phyloP scores from a whole-genome alignment of 2,329 filamentous ascomycete genomes.

The Pseudogymnoascus sp. region DNA sequence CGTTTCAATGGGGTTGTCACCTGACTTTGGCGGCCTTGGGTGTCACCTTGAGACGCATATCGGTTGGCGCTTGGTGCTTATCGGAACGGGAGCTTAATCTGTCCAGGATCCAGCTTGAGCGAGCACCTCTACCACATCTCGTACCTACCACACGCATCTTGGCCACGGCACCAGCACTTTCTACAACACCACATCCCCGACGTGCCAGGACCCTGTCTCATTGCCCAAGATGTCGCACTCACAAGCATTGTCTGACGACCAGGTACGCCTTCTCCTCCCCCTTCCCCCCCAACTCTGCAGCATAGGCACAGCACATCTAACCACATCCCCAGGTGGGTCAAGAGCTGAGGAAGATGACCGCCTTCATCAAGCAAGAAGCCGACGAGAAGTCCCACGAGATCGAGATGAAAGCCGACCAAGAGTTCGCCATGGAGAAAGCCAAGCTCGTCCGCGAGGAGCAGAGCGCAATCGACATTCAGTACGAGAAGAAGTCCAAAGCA shows the following conservation, averaged over 20 bases:
- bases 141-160: conserved; percentile 6
- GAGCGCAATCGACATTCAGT: conserved; percentile 79
- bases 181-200: not conserved
- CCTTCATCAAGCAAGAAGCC: conserved; percentile 98
- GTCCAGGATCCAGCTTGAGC: conserved; percentile 5
- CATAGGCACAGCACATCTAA: conserved; percentile 10
- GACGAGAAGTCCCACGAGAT: conserved; percentile 96
- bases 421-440: conserved; percentile 98
- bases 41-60: conserved; percentile 7
- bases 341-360: conserved; percentile 99
- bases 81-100: conserved; percentile 10
- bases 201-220: conserved; percentile 14
- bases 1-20: not conserved
- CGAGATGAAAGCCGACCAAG: conserved; percentile 95
- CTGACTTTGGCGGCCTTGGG: not conserved
- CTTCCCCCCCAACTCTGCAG: conserved; percentile 6
- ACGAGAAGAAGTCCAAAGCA: conserved; percentile 99
- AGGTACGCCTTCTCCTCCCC: conserved; percentile 49
- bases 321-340: conserved; percentile 66
- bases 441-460: conserved; percentile 97
- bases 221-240: conserved; percentile 73
- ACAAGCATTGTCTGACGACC: conserved; percentile 95
- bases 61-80: conserved; percentile 8
- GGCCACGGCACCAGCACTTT: conserved; percentile 3
- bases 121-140: not conserved